phyloP scores from a whole-genome alignment of 2,329 filamentous ascomycete species.

The Aspergillus fumigatus region DNA sequence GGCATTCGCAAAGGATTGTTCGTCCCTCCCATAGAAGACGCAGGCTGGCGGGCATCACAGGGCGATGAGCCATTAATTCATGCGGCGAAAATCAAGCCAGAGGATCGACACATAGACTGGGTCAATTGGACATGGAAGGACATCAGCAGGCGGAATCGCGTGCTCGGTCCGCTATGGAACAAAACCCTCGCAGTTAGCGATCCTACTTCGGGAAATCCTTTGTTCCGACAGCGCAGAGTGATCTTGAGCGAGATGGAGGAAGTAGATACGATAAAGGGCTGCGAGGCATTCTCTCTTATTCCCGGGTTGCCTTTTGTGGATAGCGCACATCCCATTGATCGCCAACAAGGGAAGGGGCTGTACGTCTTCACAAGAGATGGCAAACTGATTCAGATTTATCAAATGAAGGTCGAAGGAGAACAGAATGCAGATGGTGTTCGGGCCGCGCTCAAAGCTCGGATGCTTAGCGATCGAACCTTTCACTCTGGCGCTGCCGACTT shows the following conservation, averaged over 20 bases:
- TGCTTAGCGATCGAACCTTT: slow-evolving; percentile 30
- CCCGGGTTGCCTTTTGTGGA: slow-evolving; percentile 37
- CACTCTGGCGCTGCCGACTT: slow-evolving; percentile 20
- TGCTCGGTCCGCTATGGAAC: slow-evolving; percentile 66
- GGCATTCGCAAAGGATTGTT: slow-evolving; percentile 62
- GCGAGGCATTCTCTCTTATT: slow-evolving; percentile 23
- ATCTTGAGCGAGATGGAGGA: slow-evolving; percentile 36
- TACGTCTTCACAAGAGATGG: slow-evolving; percentile 36
- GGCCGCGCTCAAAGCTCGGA: slow-evolving; percentile 37
- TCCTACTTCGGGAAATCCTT: slow-evolving; percentile 10
- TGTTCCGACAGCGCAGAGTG: slow-evolving; percentile 30
- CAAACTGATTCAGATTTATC: slow-evolving; percentile 32
- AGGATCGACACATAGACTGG: slow-evolving; percentile 62
- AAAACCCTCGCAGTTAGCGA: slow-evolving; percentile 26
- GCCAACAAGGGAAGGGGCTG: slow-evolving; percentile 25
- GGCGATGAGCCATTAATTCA: slow-evolving; percentile 37
- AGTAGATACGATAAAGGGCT: slow-evolving; percentile 22
- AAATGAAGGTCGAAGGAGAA: slow-evolving; percentile 40
- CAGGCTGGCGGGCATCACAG: slow-evolving; percentile 23
- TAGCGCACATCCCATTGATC: slow-evolving; percentile 20
- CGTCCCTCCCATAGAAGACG: slow-evolving; percentile 53
- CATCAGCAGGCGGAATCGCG: slow-evolving; percentile 53
- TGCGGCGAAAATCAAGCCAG: slow-evolving; percentile 69
- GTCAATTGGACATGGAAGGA: slow-evolving; percentile 48
- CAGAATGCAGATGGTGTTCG: slow-evolving; percentile 30